Evolutionary conservation across 2,329 filamentous ascomycete genomes (phyloP).

Genomic region (Xylaria sp.): DNA sequence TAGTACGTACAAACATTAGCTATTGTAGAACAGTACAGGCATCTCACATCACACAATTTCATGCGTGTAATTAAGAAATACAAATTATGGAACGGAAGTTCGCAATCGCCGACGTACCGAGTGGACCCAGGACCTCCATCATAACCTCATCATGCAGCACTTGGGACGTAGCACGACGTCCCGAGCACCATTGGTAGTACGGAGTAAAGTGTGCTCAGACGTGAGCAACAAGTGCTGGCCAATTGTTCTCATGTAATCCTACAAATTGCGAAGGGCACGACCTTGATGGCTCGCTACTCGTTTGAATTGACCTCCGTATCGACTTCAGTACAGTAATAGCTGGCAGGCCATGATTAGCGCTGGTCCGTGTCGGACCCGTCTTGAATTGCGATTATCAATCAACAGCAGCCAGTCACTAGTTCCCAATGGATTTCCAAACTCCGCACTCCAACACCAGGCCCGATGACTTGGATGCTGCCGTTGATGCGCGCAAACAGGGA

Average conservation of each 20-base stretch:
- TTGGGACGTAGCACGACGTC: constrained; percentile 1
- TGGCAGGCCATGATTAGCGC: constrained; percentile 1
- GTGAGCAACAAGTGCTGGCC: background rate
- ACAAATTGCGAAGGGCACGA: background rate
- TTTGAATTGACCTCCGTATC: background rate
- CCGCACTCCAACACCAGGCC: constrained; percentile 20
- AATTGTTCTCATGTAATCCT: background rate
- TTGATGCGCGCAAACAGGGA: constrained; percentile 23
- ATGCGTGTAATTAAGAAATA: background rate
- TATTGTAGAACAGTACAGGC: background rate
- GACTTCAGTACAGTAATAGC: background rate
- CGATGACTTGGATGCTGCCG: background rate
- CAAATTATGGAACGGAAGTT: constrained; percentile 2
- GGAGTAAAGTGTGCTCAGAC: too few species aligned
- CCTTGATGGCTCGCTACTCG: background rate
- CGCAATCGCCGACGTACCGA: constrained; percentile 21
- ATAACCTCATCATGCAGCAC: background rate
- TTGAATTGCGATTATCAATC: constrained; percentile 27
- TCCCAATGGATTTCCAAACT: constrained; percentile 8
- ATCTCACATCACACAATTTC: background rate
- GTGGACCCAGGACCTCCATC: constrained; percentile 9
- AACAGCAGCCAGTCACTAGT: constrained; percentile 7
- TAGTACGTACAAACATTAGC: constrained; percentile 1
- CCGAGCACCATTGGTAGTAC: background rate
- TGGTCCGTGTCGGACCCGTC: background rate